A percentile compares a stretch with the other conserved stretches of the same genome.
These are phyloP conservation scores for Tetrastigma voinierianum DNA, from an alignment of 164 flowering plant species.

Conservation along the genomic window DNA sequence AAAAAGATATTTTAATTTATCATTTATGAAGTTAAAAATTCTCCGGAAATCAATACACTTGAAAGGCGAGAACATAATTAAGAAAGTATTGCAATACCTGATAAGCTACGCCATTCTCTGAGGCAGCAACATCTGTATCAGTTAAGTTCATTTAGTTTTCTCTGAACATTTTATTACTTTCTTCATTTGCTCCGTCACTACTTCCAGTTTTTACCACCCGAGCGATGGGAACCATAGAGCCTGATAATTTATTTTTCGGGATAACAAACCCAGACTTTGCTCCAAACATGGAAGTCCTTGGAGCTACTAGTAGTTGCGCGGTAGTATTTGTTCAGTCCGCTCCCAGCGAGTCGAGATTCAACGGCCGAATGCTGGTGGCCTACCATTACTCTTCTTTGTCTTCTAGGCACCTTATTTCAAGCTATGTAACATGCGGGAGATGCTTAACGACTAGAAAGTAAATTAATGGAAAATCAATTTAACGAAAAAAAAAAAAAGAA, in stretches of 20 bases:
- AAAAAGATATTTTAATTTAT: too few relatives aligned
- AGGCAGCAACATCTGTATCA: constrained; percentile 68
- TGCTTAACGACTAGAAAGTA: too few relatives aligned
- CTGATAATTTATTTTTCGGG: constrained; percentile 89
- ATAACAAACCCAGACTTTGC: constrained; percentile 89
- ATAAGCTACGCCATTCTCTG: constrained; percentile 73
- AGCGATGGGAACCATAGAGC: constrained; percentile 71
- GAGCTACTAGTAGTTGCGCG: constrained; percentile 42
- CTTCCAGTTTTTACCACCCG: constrained; percentile 52
- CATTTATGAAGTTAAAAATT: not conserved
- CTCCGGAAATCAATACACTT: not conserved
- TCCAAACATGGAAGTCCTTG: constrained; percentile 68
- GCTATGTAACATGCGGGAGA: too few relatives aligned
- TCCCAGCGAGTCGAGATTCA: constrained; percentile 27
- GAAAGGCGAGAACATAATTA: not conserved
- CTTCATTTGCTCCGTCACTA: constrained; percentile 38
- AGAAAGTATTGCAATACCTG: constrained; percentile 58
- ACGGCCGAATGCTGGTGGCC: constrained; percentile 39
- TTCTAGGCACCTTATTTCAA: not conserved
- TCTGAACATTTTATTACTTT: constrained; percentile 40
- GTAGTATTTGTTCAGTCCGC: constrained; percentile 27
- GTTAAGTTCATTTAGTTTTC: constrained; percentile 98
- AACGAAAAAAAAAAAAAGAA: too few relatives aligned
- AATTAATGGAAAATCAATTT: too few relatives aligned
- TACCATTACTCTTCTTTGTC: constrained; percentile 43